A percentile compares a stretch with the other conserved stretches of the same genome.
Evolutionary conservation across 2,329 filamentous ascomycete genomes (phyloP).

Genomic region (Calonectria pseudoturangicola): DNA sequence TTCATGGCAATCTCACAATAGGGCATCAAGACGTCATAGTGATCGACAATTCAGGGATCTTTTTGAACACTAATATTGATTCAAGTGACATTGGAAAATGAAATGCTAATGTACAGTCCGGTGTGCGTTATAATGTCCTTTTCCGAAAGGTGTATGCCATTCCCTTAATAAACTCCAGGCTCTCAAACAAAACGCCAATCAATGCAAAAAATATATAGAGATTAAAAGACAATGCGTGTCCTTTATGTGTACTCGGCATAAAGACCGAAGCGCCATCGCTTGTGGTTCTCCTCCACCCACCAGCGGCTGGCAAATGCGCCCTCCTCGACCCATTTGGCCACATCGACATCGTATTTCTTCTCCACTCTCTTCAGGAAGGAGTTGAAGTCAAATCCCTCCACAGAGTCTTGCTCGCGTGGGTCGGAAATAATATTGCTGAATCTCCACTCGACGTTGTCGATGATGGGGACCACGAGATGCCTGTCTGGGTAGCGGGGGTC

Average conservation of each 20-base stretch:
- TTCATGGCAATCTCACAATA: no score
- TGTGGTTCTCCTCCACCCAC: constrained; percentile 51
- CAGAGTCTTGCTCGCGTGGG: constrained; percentile 25
- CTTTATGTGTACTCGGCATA: background rate
- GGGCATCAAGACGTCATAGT: no score
- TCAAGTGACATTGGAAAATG: background rate
- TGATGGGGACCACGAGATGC: constrained; percentile 53
- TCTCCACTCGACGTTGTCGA: constrained; percentile 53
- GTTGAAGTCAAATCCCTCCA: background rate
- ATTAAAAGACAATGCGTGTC: background rate
- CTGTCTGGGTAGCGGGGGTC: constrained; percentile 50
- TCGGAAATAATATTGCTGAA: constrained; percentile 49
- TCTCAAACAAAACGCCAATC: background rate
- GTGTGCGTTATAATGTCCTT: background rate
- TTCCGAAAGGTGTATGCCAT: background rate
- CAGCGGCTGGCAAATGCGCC: constrained; percentile 49
- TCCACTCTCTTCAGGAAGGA: background rate
- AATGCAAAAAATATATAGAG: background rate
- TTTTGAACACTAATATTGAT: background rate
- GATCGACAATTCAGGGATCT: no score
- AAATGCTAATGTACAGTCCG: background rate
- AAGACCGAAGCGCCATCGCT: constrained; percentile 45
- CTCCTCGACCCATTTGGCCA: constrained; percentile 47
- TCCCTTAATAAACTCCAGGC: background rate
- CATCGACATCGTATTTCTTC: background rate